phyloP scores from a whole-genome alignment of 2,329 filamentous ascomycete genomes.

The Tolypocladium sp. region DNA sequence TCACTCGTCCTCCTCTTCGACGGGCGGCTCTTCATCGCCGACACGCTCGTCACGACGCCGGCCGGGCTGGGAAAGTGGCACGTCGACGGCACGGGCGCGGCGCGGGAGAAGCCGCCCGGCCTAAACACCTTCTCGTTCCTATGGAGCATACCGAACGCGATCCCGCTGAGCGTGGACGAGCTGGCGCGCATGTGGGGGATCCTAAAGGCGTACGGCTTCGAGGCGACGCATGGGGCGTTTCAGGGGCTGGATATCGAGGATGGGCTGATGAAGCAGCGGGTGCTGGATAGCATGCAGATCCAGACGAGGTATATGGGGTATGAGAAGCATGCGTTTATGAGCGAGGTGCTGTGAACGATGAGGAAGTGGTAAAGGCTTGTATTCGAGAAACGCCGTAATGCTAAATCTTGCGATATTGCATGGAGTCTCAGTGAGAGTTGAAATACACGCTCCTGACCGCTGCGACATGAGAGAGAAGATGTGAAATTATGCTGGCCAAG shows the following conservation, averaged over 20 bases:
- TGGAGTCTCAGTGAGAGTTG: neutral
- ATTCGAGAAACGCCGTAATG: neutral
- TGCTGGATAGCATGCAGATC: conserved; percentile 71
- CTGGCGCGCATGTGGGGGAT: conserved; percentile 63
- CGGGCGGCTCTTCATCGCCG: conserved; percentile 59
- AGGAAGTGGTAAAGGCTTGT: no score
- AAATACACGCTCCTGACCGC: neutral
- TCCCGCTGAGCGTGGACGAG: conserved; percentile 57
- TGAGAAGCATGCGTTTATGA: conserved; percentile 28
- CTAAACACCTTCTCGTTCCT: conserved; percentile 58
- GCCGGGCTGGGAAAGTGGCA: conserved; percentile 38
- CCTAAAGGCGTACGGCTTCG: conserved; percentile 52
- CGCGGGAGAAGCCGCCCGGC: conserved; percentile 27
- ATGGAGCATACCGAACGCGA: conserved; percentile 70
- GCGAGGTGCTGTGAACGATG: conserved; percentile 7
- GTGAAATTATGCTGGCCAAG: no score
- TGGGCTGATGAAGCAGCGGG: conserved; percentile 48
- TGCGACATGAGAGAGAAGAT: neutral
- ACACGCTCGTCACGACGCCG: conserved; percentile 66
- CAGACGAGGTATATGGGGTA: conserved; percentile 48
- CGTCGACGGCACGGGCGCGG: conserved; percentile 25
- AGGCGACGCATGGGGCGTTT: conserved; percentile 60
- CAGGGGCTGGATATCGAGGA: conserved; percentile 51
- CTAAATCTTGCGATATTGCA: neutral
- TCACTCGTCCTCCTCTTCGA: conserved; percentile 58